Evolutionary conservation across 1,284 basidiomycete genomes (phyloP).

Genomic region (Tetrapyrgos nigripes): DNA sequence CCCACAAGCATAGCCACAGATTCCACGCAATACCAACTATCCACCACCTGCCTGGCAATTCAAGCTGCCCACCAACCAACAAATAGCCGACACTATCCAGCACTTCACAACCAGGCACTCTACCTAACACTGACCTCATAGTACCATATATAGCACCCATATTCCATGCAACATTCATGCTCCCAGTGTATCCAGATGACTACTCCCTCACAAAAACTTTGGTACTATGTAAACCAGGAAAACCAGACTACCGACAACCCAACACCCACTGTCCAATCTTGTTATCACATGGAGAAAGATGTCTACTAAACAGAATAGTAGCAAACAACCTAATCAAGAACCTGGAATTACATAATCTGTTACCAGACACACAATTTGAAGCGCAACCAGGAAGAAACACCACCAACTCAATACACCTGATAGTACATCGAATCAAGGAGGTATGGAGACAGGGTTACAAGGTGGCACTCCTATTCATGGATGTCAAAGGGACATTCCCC

Average conservation of each 20-base stretch:
- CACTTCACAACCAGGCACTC: slow-evolving; percentile 33
- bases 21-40: slow-evolving; percentile 16
- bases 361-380: slow-evolving; percentile 39
- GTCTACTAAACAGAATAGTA: slow-evolving; percentile 31
- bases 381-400: slow-evolving; percentile 39
- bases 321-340: slow-evolving; percentile 29
- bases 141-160: slow-evolving; percentile 27
- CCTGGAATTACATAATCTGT: slow-evolving; percentile 29
- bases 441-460: slow-evolving; percentile 34
- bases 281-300: slow-evolving; percentile 29
- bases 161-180: slow-evolving; percentile 26
- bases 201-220: slow-evolving; percentile 24
- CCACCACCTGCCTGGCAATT: slow-evolving; percentile 22
- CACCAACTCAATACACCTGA: slow-evolving; percentile 39
- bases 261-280: slow-evolving; percentile 38
- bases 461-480: slow-evolving; percentile 36
- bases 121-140: slow-evolving; percentile 35
- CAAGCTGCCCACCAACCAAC: slow-evolving; percentile 18
- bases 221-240: slow-evolving; percentile 36
- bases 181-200: slow-evolving; percentile 21
- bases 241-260: slow-evolving; percentile 30
- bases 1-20: no score
- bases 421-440: slow-evolving; percentile 34
- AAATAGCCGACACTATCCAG: slow-evolving; percentile 30
- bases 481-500: slow-evolving; percentile 41